Evolutionary conservation across 2,329 filamentous ascomycete genomes (phyloP).

Genomic region (Cordyceps cicadae): DNA sequence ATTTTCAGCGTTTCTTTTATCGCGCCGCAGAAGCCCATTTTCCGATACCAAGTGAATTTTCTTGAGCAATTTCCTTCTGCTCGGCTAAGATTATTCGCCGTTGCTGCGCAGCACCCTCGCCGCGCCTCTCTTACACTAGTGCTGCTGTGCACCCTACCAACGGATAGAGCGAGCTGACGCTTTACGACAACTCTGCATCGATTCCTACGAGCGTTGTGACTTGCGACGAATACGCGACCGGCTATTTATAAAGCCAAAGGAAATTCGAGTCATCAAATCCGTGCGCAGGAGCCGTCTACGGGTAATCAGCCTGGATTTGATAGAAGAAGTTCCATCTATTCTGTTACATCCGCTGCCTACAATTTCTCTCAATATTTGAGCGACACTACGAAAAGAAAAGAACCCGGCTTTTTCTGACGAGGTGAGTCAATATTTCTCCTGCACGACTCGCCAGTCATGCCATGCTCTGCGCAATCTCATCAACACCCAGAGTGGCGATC

Average conservation of each 20-base stretch:
- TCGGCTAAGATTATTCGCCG: background rate
- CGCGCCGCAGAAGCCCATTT: background rate
- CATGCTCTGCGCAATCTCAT: background rate
- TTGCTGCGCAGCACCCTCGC: no score
- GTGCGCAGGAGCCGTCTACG: no score
- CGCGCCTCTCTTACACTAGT: no score
- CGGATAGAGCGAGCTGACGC: background rate
- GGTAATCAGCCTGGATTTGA: no score
- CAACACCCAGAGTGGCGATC: background rate
- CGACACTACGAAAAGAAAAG: no score
- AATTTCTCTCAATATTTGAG: no score
- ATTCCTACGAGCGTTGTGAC: background rate
- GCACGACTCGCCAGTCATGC: background rate
- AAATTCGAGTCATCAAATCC: background rate
- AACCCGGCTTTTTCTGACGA: background rate
- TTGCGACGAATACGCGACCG: background rate
- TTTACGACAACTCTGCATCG: background rate
- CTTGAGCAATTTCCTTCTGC: background rate
- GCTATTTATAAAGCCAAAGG: background rate
- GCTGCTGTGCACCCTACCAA: no score
- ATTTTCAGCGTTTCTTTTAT: background rate
- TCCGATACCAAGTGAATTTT: background rate
- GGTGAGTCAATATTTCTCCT: background rate
- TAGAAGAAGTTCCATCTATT: background rate
- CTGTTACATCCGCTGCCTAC: background rate